These are phyloP conservation scores for Eucalyptus microcorys DNA, from an alignment of 345 rosid species.

Conservation along the genomic window DNA sequence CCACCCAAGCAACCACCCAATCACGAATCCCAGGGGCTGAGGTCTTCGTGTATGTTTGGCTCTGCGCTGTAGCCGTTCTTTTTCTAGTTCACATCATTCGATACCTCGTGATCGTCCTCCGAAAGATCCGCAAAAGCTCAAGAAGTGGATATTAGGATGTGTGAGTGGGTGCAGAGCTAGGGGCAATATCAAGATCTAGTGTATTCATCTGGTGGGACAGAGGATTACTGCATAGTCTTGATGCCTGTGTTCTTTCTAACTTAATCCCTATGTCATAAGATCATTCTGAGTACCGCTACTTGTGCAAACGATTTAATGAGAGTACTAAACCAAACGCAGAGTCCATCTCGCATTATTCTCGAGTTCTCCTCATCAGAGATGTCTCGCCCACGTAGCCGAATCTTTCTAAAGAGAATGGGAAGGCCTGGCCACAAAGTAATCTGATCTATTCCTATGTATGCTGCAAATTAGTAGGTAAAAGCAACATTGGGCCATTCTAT, in stretches of 20 bases:
- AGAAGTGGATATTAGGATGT: too few relatives aligned
- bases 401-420: background rate
- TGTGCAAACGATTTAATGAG: background rate
- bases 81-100: background rate
- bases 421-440: background rate
- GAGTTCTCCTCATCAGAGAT: background rate
- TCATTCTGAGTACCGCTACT: background rate
- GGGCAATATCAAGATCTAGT: background rate
- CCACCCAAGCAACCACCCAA: too few relatives aligned
- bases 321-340: background rate
- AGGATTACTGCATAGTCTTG: background rate
- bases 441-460: too few relatives aligned
- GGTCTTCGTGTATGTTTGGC: background rate
- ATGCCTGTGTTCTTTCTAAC: background rate
- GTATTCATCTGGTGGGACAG: background rate
- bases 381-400: background rate
- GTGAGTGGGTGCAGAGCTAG: background rate
- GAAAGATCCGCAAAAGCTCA: background rate
- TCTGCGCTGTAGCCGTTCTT: rapidly evolving
- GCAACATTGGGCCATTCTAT: background rate
- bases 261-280: background rate
- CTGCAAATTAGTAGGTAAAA: background rate
- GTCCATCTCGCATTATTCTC: background rate
- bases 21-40: too few relatives aligned
- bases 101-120: background rate